Evolutionary conservation across 306 rosid genomes (phyloP).

Genomic region (Castanea mollissima): DNA sequence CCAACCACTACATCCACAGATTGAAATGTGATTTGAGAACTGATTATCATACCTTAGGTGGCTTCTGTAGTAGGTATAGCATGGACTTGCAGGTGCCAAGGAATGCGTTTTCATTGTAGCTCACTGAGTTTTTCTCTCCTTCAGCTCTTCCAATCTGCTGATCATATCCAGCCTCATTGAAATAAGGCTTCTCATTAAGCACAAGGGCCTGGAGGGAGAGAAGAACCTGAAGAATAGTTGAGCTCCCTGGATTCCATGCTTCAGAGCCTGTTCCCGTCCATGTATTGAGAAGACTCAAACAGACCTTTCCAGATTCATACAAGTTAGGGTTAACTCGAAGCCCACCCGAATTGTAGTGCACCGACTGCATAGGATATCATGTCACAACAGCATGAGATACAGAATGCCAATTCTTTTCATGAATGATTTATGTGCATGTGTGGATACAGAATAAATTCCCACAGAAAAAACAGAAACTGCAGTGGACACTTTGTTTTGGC

Average conservation of each 20-base stretch:
- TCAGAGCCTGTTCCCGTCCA: slow-evolving; percentile 79
- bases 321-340: slow-evolving; percentile 84
- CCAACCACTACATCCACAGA: background rate
- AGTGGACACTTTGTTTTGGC: background rate
- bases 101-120: slow-evolving; percentile 93
- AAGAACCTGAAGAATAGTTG: slow-evolving; percentile 91
- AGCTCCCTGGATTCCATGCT: slow-evolving; percentile 81
- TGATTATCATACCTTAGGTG: slow-evolving; percentile 63
- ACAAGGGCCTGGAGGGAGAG: slow-evolving; percentile 96
- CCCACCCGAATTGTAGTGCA: slow-evolving; percentile 88
- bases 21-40: slow-evolving; percentile 1
- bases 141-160: slow-evolving; percentile 83
- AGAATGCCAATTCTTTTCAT: slow-evolving; percentile 7
- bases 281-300: slow-evolving; percentile 87
- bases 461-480: slow-evolving; percentile 1
- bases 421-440: slow-evolving; percentile 18
- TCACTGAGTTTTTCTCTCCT: slow-evolving; percentile 89
- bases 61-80: slow-evolving; percentile 60
- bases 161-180: slow-evolving; percentile 97
- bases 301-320: slow-evolving; percentile 95
- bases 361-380: slow-evolving; percentile 55
- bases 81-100: slow-evolving; percentile 88
- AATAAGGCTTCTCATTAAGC: slow-evolving; percentile 94
- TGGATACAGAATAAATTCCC: slow-evolving; percentile 2
- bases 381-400: slow-evolving; percentile 22